phyloP scores from a whole-genome alignment of 768 basidiomycete genomes.

The Kwoniella newhampshirensis region DNA sequence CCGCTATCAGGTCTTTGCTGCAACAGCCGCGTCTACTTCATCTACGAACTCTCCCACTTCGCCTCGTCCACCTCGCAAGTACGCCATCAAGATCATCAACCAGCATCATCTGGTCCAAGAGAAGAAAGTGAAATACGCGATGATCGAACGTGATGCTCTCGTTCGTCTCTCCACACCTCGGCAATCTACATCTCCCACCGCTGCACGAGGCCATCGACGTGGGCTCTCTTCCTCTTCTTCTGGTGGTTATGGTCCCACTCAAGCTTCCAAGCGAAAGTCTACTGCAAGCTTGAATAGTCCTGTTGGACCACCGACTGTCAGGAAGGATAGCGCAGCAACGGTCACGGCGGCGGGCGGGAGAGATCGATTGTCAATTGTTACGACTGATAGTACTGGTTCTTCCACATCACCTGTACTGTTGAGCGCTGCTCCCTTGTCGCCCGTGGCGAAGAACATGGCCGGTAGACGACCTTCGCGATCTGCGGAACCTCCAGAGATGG shows the following conservation, averaged over 20 bases:
- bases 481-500: slow-evolving; percentile 38
- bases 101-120: slow-evolving; percentile 53
- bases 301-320: neutral
- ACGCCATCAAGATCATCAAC: slow-evolving; percentile 55
- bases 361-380: slow-evolving; percentile 25
- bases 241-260: slow-evolving; percentile 7
- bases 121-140: slow-evolving; percentile 54
- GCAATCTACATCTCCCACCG: slow-evolving; percentile 10
- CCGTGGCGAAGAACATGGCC: slow-evolving; percentile 12
- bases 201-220: slow-evolving; percentile 25
- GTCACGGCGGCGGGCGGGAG: neutral
- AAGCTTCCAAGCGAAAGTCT: slow-evolving; percentile 19
- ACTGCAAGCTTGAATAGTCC: slow-evolving; percentile 14
- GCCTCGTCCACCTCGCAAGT: slow-evolving; percentile 32
- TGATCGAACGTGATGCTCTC: slow-evolving; percentile 53
- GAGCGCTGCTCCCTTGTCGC: slow-evolving; percentile 20
- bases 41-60: slow-evolving; percentile 33
- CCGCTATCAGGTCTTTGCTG: slow-evolving; percentile 31
- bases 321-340: slow-evolving; percentile 14
- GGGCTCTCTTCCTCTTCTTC: slow-evolving; percentile 37
- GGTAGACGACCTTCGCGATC: slow-evolving; percentile 34
- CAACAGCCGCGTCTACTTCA: slow-evolving; percentile 19
- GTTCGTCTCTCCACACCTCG: slow-evolving; percentile 45
- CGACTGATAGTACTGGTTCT: slow-evolving; percentile 24
- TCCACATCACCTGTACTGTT: slow-evolving; percentile 14